These are phyloP conservation scores for Musa schizocarpa DNA, from an alignment of 176 grass and related monocot species.

Conservation along the genomic window DNA sequence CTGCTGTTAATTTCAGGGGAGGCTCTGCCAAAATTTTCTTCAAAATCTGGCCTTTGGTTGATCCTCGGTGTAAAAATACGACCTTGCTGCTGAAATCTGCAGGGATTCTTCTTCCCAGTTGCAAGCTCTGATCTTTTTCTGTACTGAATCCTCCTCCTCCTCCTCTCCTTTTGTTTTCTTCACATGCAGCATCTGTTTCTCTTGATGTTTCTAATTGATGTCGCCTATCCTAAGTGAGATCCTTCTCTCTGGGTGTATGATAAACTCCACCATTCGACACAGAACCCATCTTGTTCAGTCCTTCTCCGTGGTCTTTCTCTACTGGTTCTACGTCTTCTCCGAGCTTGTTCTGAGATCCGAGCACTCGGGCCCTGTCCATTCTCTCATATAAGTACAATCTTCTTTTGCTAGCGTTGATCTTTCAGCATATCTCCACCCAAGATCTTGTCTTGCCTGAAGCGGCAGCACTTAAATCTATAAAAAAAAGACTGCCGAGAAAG, in stretches of 20 bases:
- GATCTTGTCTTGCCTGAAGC: neutral
- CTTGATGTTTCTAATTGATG: constrained; percentile 67
- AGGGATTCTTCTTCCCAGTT: neutral
- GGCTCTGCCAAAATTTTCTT: constrained; percentile 1
- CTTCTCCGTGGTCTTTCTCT: constrained; percentile 98
- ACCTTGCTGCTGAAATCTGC: neutral
- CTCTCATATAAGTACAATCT: neutral
- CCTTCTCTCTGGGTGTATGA: constrained; percentile 96
- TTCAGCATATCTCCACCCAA: neutral
- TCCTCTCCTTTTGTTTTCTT: neutral
- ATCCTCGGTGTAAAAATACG: neutral
- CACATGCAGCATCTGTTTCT: constrained; percentile 37
- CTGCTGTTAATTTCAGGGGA: neutral
- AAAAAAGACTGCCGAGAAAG: too few relatives aligned
- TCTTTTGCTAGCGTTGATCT: neutral
- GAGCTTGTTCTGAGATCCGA: constrained; percentile 27
- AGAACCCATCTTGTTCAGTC: constrained; percentile 90
- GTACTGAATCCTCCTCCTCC: neutral
- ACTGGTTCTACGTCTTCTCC: constrained; percentile 99
- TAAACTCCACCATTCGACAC: constrained; percentile 87
- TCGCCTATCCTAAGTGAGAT: constrained; percentile 99
- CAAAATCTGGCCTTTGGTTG: neutral
- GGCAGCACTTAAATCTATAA: too few relatives aligned
- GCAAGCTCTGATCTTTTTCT: neutral
- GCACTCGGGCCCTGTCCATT: neutral